Percentiles rank a stretch among this genome's conserved stretches.
Evolutionary conservation across 2,329 filamentous ascomycete genomes (phyloP).

Genomic region (Penicillium decumbens): DNA sequence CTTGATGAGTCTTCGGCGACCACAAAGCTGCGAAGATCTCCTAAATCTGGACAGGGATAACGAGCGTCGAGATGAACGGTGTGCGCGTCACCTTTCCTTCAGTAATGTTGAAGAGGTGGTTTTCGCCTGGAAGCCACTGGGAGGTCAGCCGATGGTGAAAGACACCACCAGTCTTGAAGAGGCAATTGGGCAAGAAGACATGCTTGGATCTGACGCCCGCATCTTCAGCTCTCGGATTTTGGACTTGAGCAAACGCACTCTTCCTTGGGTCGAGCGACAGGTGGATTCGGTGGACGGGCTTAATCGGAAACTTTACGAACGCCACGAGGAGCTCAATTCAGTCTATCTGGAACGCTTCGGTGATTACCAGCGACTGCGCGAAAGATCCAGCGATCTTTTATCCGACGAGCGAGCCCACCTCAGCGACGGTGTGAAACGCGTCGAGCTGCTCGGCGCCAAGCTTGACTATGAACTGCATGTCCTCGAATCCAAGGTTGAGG

Average conservation of each 20-base stretch:
- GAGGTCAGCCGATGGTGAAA: constrained; percentile 23
- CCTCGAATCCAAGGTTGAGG: constrained; percentile 73
- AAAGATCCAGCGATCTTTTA: constrained; percentile 64
- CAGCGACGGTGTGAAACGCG: constrained; percentile 67
- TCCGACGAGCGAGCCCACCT: constrained; percentile 64
- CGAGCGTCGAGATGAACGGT: constrained; percentile 28
- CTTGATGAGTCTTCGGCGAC: constrained; percentile 33
- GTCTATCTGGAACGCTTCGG: constrained; percentile 68
- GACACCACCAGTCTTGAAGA: constrained; percentile 40
- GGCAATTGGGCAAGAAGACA: constrained; percentile 38
- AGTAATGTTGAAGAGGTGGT: constrained; percentile 46
- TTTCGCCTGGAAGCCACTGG: constrained; percentile 34
- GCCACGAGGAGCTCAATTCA: constrained; percentile 61
- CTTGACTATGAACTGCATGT: constrained; percentile 87
- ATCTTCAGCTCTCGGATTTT: constrained; percentile 36
- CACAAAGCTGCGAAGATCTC: constrained; percentile 36
- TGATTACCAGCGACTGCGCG: constrained; percentile 62
- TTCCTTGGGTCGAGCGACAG: constrained; percentile 43
- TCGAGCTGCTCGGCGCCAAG: constrained; percentile 76
- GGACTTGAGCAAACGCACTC: constrained; percentile 34
- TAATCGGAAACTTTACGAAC: constrained; percentile 58
- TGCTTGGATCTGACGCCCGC: constrained; percentile 35
- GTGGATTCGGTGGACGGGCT: constrained; percentile 52
- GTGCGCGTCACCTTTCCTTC: constrained; percentile 45
- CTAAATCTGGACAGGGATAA: constrained; percentile 13